A percentile compares a stretch with the other conserved stretches of the same genome.
Conservation (phyloP, 768 basidiomycete species). For the Brasilioporus rufonigricans region DNA sequence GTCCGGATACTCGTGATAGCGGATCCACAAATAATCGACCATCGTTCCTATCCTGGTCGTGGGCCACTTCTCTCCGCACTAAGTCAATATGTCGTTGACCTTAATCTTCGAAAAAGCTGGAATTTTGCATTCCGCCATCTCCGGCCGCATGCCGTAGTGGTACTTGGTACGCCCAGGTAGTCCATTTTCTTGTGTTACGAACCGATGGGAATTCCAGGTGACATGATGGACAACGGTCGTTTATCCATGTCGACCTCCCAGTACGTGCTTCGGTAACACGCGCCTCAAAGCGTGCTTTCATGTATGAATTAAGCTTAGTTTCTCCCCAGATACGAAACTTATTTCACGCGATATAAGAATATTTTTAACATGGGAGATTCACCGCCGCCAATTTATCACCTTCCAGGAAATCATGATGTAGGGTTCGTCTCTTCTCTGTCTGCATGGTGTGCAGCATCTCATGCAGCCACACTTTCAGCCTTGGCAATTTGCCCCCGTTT, state of each 20-base stretch:
- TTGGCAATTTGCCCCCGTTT: conserved; percentile 30
- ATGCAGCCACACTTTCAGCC: conserved; percentile 16
- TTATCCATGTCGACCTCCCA: conserved; percentile 59
- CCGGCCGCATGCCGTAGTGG: conserved; percentile 70
- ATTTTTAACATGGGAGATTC: conserved; percentile 57
- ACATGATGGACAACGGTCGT: conserved; percentile 89
- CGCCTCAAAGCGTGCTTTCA: background rate
- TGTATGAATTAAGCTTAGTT: conserved; percentile 5
- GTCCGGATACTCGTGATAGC: conserved; percentile 65
- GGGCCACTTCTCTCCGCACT: conserved; percentile 52
- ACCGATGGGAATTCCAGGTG: conserved; percentile 31
- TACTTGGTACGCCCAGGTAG: conserved; percentile 51
- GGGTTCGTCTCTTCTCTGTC: conserved; percentile 46
- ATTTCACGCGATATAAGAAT: conserved; percentile 61
- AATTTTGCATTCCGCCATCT: conserved; percentile 50
- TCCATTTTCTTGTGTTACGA: background rate
- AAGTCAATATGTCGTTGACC: conserved; percentile 67
- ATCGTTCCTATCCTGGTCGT: conserved; percentile 67
- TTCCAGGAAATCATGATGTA: conserved; percentile 92
- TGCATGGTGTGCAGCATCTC: background rate
- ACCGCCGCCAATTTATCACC: conserved; percentile 57
- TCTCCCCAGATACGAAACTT: conserved; percentile 64
- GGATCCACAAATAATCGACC: conserved; percentile 85
- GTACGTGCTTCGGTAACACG: conserved; percentile 44
- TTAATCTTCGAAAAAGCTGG: conserved; percentile 87